phyloP scores from a whole-genome alignment of 2,329 filamentous ascomycete genomes.

The Ophiostoma populinum region DNA sequence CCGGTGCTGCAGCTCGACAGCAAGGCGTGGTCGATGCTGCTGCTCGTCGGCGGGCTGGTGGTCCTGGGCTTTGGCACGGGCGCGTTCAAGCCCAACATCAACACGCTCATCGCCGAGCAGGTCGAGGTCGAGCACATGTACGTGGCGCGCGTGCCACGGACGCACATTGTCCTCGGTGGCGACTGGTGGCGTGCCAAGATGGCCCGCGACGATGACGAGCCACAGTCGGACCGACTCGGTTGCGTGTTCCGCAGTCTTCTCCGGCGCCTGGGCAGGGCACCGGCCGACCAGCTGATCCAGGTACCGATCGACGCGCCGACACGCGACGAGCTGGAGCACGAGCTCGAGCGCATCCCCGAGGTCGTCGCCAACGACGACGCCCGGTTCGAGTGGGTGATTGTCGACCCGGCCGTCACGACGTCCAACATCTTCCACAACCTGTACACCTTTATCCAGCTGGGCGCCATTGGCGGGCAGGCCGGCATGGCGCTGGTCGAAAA shows the following conservation, averaged over 20 bases:
- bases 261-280: too few relatives aligned
- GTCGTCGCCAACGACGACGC: constrained; percentile 30
- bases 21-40: constrained; percentile 26
- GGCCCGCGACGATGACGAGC: too few relatives aligned
- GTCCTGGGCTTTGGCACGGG: constrained; percentile 45
- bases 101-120: constrained; percentile 49
- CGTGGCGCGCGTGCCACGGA: too few relatives aligned
- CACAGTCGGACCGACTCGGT: too few relatives aligned
- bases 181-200: too few relatives aligned
- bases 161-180: too few relatives aligned
- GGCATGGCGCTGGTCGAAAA: constrained; percentile 46
- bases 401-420: constrained; percentile 45
- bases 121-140: constrained; percentile 36
- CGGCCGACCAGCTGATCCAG: too few relatives aligned
- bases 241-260: too few relatives aligned
- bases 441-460: constrained; percentile 44
- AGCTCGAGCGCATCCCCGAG: too few relatives aligned
- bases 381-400: constrained; percentile 44
- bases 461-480: constrained; percentile 34
- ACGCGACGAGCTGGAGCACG: too few relatives aligned
- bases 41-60: constrained; percentile 43
- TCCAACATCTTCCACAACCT: constrained; percentile 51
- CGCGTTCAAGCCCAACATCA: constrained; percentile 56
- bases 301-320: too few relatives aligned
- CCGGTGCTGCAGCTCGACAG: not conserved